These are phyloP conservation scores for Knoxdaviesia proteae DNA, from an alignment of 2,329 filamentous ascomycete genomes.

Conservation along the genomic window DNA sequence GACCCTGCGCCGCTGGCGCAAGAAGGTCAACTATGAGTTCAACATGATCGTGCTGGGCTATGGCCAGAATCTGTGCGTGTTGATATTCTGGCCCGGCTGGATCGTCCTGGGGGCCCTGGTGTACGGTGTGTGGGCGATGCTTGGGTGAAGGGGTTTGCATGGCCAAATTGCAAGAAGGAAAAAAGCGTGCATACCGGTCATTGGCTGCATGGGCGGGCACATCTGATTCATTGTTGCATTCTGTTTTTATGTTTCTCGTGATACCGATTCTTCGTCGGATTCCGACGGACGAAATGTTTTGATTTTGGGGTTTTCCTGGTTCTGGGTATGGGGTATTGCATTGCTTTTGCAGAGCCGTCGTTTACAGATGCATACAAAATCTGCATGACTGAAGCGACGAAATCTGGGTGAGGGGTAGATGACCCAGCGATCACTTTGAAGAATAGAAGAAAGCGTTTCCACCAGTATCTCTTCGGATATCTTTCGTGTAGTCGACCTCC, in stretches of 20 bases:
- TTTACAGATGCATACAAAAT: conserved; percentile 4
- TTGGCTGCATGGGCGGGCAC: no score
- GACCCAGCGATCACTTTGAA: neutral
- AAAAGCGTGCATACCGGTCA: no score
- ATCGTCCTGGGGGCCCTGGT: conserved; percentile 17
- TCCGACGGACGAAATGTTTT: no score
- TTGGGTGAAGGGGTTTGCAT: conserved; percentile 10
- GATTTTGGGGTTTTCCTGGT: no score
- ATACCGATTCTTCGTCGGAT: no score
- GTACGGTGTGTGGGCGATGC: conserved; percentile 1
- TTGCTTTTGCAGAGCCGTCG: no score
- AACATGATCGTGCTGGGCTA: conserved; percentile 27
- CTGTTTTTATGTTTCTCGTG: no score
- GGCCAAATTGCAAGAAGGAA: no score
- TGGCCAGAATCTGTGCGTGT: conserved; percentile 24
- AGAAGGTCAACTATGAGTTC: conserved; percentile 29
- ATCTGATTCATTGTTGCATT: no score
- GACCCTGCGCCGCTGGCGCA: conserved; percentile 16
- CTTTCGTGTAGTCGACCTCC: conserved; percentile 61
- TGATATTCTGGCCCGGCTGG: conserved; percentile 39
- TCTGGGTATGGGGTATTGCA: no score
- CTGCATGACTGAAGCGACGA: conserved; percentile 9
- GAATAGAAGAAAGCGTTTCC: conserved; percentile 90
- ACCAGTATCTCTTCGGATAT: conserved; percentile 61
- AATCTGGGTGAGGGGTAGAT: neutral